Percentiles rank a stretch among this genome's conserved stretches.
Evolutionary conservation across 176 grass and related monocot genomes (phyloP).

Genomic region (Otatea glauca): DNA sequence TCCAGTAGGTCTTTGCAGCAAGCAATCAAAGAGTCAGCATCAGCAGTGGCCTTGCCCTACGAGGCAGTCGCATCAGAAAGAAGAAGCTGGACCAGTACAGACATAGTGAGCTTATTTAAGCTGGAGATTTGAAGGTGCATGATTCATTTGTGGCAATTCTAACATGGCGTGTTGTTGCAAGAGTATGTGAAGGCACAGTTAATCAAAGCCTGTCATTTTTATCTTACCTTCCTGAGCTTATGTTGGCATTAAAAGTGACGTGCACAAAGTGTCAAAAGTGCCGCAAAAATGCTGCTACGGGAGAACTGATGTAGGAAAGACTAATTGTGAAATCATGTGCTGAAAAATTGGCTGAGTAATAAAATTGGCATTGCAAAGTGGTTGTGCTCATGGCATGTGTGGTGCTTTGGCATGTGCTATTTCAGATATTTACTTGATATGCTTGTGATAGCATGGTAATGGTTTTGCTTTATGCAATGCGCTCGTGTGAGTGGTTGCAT

Average conservation of each 20-base stretch:
- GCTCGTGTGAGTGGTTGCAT: no score
- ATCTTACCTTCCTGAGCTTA: neutral
- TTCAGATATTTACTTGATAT: no score
- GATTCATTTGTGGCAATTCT: slow-evolving; percentile 21
- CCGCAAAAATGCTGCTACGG: neutral
- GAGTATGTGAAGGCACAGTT: neutral
- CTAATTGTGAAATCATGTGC: no score
- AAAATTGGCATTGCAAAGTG: no score
- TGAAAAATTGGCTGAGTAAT: no score
- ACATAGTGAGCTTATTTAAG: neutral
- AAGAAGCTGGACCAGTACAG: neutral
- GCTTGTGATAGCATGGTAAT: no score
- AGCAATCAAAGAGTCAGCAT: neutral
- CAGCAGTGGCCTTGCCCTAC: neutral
- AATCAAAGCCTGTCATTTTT: neutral
- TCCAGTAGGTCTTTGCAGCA: neutral
- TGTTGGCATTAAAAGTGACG: neutral
- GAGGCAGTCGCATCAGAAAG: neutral
- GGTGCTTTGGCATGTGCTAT: no score
- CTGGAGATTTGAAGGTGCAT: neutral
- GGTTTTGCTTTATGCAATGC: no score
- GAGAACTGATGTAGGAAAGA: neutral
- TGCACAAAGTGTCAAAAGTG: neutral
- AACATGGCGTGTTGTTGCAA: slow-evolving; percentile 1
- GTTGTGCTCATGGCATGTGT: no score